A percentile compares a stretch with the other conserved stretches of the same genome.
Evolutionary conservation across 176 grass and related monocot genomes (phyloP).

Genomic region (Chrysopogon serrulatus): DNA sequence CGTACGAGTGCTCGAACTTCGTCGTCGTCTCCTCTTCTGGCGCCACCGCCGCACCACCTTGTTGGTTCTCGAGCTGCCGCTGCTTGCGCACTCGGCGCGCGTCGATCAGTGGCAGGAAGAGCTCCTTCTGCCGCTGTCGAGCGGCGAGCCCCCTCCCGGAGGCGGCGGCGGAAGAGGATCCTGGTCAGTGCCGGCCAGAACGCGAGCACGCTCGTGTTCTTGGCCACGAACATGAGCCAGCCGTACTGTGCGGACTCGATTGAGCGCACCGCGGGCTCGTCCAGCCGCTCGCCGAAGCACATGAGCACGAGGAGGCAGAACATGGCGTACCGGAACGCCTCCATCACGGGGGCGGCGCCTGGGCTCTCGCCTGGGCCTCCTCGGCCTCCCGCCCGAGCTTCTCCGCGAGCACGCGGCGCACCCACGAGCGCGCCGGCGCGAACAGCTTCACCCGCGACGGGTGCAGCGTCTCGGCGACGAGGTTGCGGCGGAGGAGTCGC

Average conservation of each 20-base stretch:
- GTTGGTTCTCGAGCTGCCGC: too few relatives aligned
- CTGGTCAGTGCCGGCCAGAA: constrained; percentile 34
- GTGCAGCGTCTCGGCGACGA: constrained; percentile 45
- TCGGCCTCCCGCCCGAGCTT: constrained; percentile 5
- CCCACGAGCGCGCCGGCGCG: constrained; percentile 31
- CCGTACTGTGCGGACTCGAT: too few relatives aligned
- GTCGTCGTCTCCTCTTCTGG: neutral
- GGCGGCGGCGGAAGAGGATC: constrained; percentile 28
- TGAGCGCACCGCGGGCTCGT: constrained; percentile 11
- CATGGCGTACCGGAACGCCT: constrained; percentile 37
- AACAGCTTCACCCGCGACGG: constrained; percentile 31
- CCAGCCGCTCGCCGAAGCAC: constrained; percentile 52
- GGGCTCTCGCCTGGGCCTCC: too few relatives aligned
- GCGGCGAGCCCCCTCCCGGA: neutral
- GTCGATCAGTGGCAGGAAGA: constrained; percentile 38
- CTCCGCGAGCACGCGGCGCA: constrained; percentile 12
- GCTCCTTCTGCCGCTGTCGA: constrained; percentile 21
- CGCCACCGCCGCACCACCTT: neutral
- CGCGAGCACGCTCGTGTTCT: constrained; percentile 17
- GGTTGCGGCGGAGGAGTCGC: constrained; percentile 47
- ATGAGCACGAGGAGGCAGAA: constrained; percentile 45
- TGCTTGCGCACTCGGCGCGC: constrained; percentile 35
- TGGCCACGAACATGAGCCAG: too few relatives aligned
- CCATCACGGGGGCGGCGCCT: too few relatives aligned
- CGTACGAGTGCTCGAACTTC: constrained; percentile 39